phyloP scores from a whole-genome alignment of 768 basidiomycete genomes.

The Ramaria sp. region DNA sequence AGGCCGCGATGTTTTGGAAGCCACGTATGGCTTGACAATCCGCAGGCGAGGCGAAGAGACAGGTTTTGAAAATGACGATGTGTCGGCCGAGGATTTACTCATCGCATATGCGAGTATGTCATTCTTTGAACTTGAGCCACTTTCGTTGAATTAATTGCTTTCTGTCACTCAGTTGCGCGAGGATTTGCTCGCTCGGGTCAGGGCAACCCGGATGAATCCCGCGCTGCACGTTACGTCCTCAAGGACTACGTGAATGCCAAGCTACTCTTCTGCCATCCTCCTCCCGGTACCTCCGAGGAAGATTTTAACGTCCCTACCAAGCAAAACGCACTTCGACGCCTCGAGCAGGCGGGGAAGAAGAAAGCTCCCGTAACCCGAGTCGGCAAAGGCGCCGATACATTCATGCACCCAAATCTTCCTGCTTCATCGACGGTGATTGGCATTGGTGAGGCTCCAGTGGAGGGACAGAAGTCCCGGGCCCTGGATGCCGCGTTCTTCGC shows the following conservation, averaged over 20 bases:
- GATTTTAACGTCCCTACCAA: slow-evolving; percentile 70
- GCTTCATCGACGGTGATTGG: slow-evolving; percentile 15
- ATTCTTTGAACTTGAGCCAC: neutral
- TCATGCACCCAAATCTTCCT: slow-evolving; percentile 31
- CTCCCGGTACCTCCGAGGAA: slow-evolving; percentile 56
- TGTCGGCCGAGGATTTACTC: slow-evolving; percentile 72
- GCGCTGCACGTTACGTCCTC: slow-evolving; percentile 81
- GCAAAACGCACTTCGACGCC: slow-evolving; percentile 42
- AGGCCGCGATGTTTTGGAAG: slow-evolving; percentile 77
- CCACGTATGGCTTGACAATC: slow-evolving; percentile 78
- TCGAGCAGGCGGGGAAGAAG: slow-evolving; percentile 63
- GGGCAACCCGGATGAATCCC: slow-evolving; percentile 95
- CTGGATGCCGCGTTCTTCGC: slow-evolving; percentile 82
- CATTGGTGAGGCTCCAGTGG: slow-evolving; percentile 16
- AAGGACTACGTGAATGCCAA: slow-evolving; percentile 98
- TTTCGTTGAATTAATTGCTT: slow-evolving; percentile 10
- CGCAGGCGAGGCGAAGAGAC: slow-evolving; percentile 58
- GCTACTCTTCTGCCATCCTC: slow-evolving; percentile 81
- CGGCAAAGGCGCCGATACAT: slow-evolving; percentile 75
- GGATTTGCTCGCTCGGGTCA: slow-evolving; percentile 90
- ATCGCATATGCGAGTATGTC: slow-evolving; percentile 86
- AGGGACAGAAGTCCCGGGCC: slow-evolving; percentile 47
- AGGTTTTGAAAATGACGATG: slow-evolving; percentile 61
- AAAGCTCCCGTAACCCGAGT: slow-evolving; percentile 82
- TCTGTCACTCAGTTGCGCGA: slow-evolving; percentile 58